Base-by-base conservation (phyloP, 2,329 filamentous ascomycete genomes). In the Macroventuria anomochaeta region DNA sequence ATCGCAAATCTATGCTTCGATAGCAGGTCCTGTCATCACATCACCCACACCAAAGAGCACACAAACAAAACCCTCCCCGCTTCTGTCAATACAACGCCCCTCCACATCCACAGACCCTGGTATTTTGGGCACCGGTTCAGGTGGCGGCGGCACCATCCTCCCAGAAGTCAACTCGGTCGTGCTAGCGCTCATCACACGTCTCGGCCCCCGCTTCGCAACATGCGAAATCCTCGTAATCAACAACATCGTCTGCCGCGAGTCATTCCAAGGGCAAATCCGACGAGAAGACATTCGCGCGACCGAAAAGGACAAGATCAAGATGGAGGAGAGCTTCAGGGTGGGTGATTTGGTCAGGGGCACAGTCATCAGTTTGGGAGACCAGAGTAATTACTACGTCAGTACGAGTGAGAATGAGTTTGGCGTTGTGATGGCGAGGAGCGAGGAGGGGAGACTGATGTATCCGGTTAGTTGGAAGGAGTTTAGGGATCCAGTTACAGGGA, bases 391-490 rank as follows among this genome's bases (percentile, higher is more conserved):
- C 74, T 99, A 97, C 74, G 83, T 96, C n/a, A 90, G 88, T 21
- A 99, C 95, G 1, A 91, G 92, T 23, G 86, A 86, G 63, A 97
- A 99, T 75, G 90, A 96, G 72, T 81, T 96, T 33, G 95, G 95
- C 2, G 93, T 97, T 53, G 90, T 99, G 32, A 90, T 97, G 86
- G 95, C 93, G 8, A 88, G 85, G 64, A 96, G 91, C 71, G 91
- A 96, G 72, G 85, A 84, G 2, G 93, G 93, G 1, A 93, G 96
- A 76, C 85, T 89, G 65, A 96, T 97, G 92, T 89, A 89, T 67
- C 93, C 95, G 2, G 84, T 96, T 49, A 96, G 88, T 75, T 99
- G 95, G 95, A 96, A 88, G 79, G 93, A 97, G 77, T 96, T 96
- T 78, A 84, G 85, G 69, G 93, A 97, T 79, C 86, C 87, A 0